phyloP scores from a whole-genome alignment of 768 basidiomycete species.

The Tulasnella sp. region DNA sequence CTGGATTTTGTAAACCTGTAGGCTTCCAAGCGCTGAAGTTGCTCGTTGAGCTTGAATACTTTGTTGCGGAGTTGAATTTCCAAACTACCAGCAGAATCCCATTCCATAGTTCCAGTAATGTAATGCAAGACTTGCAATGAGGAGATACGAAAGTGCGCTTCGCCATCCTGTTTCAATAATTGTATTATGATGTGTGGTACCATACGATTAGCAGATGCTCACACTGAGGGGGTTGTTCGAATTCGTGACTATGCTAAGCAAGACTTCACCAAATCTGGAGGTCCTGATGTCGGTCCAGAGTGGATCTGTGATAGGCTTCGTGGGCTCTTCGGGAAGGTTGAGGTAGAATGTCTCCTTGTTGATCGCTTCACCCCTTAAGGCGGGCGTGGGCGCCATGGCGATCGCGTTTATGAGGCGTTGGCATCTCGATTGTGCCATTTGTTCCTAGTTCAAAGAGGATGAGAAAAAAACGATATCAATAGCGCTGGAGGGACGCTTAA shows the following conservation, averaged over 20 bases:
- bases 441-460: neutral
- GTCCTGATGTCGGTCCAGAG: neutral
- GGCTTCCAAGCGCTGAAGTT: neutral
- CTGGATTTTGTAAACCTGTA: neutral
- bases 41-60: neutral
- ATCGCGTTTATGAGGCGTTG: neutral
- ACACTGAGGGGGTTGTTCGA: neutral
- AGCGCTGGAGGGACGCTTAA: no score
- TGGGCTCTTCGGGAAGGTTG: neutral
- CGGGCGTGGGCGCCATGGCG: neutral
- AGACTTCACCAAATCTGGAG: neutral
- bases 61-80: neutral
- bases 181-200: neutral
- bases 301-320: neutral
- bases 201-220: neutral
- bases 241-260: neutral
- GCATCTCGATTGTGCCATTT: neutral
- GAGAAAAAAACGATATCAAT: no score
- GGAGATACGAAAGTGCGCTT: neutral
- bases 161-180: neutral
- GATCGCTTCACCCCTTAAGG: neutral
- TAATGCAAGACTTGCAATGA: neutral
- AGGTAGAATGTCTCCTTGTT: neutral
- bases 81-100: neutral
- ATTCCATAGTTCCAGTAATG: neutral